Conservation (phyloP, 108 stramenopile species). For the Nitzschia inconspicua region DNA sequence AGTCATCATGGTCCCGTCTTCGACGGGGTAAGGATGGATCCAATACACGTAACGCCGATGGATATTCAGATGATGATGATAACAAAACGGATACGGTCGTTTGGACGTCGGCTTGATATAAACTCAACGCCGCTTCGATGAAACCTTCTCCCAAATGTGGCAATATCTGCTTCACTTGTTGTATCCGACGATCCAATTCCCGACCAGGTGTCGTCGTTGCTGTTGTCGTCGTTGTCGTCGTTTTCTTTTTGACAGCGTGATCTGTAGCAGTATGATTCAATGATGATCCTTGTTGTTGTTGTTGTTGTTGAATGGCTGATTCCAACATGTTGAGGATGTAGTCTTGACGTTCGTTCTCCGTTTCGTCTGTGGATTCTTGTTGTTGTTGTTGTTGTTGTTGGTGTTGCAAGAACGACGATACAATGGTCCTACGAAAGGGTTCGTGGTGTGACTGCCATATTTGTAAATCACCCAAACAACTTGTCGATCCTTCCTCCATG, state of each 20-base stretch:
- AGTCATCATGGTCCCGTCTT: not conserved
- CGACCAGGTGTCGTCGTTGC: not conserved
- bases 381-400: too few species aligned
- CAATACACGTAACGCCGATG: constrained; percentile 26
- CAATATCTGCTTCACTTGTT: constrained; percentile 48
- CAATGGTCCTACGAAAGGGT: constrained; percentile 15
- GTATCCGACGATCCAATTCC: constrained; percentile 37
- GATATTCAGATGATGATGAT: constrained; percentile 6
- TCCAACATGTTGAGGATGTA: constrained; percentile 41
- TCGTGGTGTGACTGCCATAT: constrained; percentile 19
- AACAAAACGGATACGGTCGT: constrained; percentile 59
- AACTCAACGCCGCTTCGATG: constrained; percentile 70
- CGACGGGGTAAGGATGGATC: constrained; percentile 43
- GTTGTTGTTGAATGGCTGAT: too few species aligned
- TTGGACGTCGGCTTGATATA: constrained; percentile 61
- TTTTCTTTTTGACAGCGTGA: not conserved
- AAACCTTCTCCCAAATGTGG: constrained; percentile 81
- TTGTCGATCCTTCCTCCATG: constrained; percentile 32
- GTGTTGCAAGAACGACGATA: constrained; percentile 2
- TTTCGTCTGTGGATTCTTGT: too few species aligned
- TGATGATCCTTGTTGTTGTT: constrained; percentile 9
- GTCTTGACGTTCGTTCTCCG: too few species aligned
- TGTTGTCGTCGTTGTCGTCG: constrained; percentile 1
- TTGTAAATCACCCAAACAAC: constrained; percentile 35
- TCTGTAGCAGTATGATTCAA: not conserved